Base-by-base conservation (phyloP, 106 monocot genomes). In the Agapanthus africanus region DNA sequence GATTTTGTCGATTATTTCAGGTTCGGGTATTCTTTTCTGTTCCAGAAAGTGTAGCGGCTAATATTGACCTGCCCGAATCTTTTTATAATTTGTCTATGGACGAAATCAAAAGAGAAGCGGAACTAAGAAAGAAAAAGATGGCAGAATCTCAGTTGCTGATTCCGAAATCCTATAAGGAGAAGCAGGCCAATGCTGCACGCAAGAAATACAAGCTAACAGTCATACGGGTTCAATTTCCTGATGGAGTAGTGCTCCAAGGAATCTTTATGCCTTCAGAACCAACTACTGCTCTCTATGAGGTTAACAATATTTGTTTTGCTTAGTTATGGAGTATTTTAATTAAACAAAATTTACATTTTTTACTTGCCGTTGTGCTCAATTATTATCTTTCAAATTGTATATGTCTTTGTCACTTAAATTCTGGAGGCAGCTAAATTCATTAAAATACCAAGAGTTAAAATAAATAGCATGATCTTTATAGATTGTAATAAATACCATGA, bases 151-250 rank as follows among this genome's bases (percentile, higher is more conserved):
- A 89, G 62, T 61, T 97, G 40, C 54, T 97, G 59, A 81, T 97
- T 77, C 95, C 95, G 37, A 91, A 84, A 69, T 97, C 95, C 31
- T 91, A 71, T 40, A 85, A 70, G 78, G 95, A 91, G 67, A 97
- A 91, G 78, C 95, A 97, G 63, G 79, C 88, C 27, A 63, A 75
- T 63, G 76, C 83, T 67, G 59, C 82, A 32, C 42, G 80, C 36
- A 86, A 79, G 63, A 88, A 75, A 59, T 91, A 88, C 56, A 86
- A 81, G 52, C 36, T 71, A 32, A 70, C 86, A 35, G 67, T 86
- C 21, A 82, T 97, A 35, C 73, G 95, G 54, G 57, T 97, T 63
- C 95, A 97, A 56, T 97, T 97, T 73, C 95, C 95, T 30, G 95
- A 97, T 77, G 86, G 91, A 33, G 84, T 97, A 65, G 76, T 97